These are phyloP conservation scores for Stachybotrys echinatus DNA, from an alignment of 2,329 filamentous ascomycete genomes.

Conservation along the genomic window DNA sequence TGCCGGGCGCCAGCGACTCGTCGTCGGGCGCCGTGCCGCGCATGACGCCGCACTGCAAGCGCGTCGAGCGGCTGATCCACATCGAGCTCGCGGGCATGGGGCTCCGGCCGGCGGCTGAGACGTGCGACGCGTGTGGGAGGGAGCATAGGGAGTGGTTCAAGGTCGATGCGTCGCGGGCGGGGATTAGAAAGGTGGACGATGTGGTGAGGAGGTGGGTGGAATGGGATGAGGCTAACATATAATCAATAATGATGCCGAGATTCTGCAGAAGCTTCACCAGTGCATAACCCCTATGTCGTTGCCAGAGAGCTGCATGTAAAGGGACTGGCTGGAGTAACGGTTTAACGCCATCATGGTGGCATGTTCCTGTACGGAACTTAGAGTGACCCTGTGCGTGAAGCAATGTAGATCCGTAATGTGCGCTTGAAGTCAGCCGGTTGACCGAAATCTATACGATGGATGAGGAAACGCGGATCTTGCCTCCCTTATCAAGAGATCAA, in stretches of 20 bases:
- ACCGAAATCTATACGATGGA: no score
- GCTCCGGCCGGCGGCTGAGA: constrained; percentile 44
- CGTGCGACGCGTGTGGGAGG: constrained; percentile 73
- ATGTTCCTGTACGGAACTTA: no score
- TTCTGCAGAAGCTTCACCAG: no score
- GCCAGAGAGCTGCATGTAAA: no score
- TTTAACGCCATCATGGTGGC: no score
- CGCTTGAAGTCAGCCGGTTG: no score
- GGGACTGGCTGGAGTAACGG: no score
- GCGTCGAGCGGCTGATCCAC: constrained; percentile 86
- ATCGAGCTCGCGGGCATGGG: constrained; percentile 70
- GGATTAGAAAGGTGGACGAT: constrained; percentile 60
- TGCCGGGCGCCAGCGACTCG: constrained; percentile 36
- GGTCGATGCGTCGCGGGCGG: constrained; percentile 67
- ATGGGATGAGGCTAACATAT: constrained; percentile 61
- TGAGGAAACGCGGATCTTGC: no score
- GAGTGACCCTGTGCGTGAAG: no score
- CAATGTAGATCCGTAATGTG: no score
- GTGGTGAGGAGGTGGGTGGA: constrained; percentile 79
- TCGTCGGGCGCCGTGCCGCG: constrained; percentile 35
- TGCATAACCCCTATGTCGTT: no score
- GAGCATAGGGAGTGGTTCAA: constrained; percentile 96
- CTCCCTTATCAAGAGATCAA: no score
- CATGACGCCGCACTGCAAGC: constrained; percentile 80
- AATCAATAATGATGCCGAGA: neutral